These are phyloP conservation scores for Misopates orontium DNA, from an alignment of 257 asterid species.

Conservation along the genomic window DNA sequence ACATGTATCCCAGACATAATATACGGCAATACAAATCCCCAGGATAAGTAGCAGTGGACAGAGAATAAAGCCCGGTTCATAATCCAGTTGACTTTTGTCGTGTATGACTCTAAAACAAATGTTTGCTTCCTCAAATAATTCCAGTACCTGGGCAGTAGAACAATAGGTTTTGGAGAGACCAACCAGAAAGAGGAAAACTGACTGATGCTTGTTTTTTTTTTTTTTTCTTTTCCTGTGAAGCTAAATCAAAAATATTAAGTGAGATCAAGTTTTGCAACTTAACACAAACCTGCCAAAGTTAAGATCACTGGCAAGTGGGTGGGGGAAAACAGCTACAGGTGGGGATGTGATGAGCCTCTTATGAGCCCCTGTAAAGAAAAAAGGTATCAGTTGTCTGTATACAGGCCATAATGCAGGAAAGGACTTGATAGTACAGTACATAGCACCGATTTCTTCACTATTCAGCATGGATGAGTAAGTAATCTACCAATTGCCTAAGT, in stretches of 20 bases:
- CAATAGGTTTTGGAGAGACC: conserved; percentile 18
- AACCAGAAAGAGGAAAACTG: conserved; percentile 16
- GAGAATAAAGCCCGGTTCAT: conserved; percentile 95
- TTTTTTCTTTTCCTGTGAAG: background rate
- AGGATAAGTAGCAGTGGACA: conserved; percentile 85
- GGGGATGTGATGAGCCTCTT: conserved; percentile 90
- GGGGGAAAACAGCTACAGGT: conserved; percentile 98
- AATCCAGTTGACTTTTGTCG: conserved; percentile 80
- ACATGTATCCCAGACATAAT: conserved; percentile 73
- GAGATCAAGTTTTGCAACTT: conserved; percentile 12
- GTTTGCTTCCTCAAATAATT: conserved; percentile 98
- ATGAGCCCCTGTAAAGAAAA: conserved; percentile 64
- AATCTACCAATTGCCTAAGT: too few species aligned
- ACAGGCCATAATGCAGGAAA: too few species aligned
- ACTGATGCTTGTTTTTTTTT: background rate
- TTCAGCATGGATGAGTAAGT: too few species aligned
- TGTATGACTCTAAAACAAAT: conserved; percentile 91
- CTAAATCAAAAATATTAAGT: conserved; percentile 20
- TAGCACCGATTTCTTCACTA: too few species aligned
- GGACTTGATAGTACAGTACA: too few species aligned
- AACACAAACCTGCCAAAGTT: conserved; percentile 88
- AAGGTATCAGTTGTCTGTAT: conserved; percentile 19
- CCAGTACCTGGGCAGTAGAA: conserved; percentile 77
- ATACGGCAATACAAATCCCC: conserved; percentile 92
- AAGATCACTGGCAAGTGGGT: conserved; percentile 96